Base-by-base conservation (phyloP, 1,284 basidiomycete genomes). In the Mrakiaceae sp. region DNA sequence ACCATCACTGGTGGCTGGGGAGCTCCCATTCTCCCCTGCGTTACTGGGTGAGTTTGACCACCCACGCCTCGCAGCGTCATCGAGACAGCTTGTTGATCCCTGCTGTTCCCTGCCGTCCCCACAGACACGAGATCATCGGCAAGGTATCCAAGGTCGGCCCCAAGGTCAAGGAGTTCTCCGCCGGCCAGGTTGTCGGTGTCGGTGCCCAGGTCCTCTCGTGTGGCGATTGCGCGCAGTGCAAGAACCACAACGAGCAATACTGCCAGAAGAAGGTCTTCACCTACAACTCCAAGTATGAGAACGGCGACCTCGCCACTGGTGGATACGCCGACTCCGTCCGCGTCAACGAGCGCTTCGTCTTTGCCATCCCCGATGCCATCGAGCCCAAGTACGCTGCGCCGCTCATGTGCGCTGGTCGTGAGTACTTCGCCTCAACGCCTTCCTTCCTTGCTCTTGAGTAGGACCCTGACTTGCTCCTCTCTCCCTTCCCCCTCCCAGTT, bases 271-370 rank as follows among this genome's bases (percentile, higher is more conserved):
- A 57, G 44, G 74, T 75, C 40, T 72, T 76, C 71, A 74, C 74
- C 52, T 76, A 76, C 75, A 75, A 82, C 70, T 71, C 72, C 16
- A 76, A 78, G 62, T 84, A 83, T 73, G 79, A 78, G 59, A 83
- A 82, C 68, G 82, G 81, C 9, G 77, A 79, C 14, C 44, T 53
- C 56, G 71, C 7, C 16, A 44, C 77, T 81, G 66, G 84, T 83
- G 87, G 87, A 7, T 87, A 86, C 76, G 80, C 83, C 4, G 84
- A 83, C 47, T 81, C 80, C 68, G 82, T 86, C 68, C 82, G 85
- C 58, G 84, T 82, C 0, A 81, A 86, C 69, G 79, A 86, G 70
- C 81, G 79, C 67, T 88, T 85, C 71, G 84, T 86, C 54, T 87
- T 87, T 76, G 80, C 81, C 12, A 82, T 89, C 61, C 86, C 87